Percentiles rank a stretch among this genome's conserved stretches.
Conservation (phyloP, 2,329 filamentous ascomycete genomes). For the Diplodia corticola region DNA sequence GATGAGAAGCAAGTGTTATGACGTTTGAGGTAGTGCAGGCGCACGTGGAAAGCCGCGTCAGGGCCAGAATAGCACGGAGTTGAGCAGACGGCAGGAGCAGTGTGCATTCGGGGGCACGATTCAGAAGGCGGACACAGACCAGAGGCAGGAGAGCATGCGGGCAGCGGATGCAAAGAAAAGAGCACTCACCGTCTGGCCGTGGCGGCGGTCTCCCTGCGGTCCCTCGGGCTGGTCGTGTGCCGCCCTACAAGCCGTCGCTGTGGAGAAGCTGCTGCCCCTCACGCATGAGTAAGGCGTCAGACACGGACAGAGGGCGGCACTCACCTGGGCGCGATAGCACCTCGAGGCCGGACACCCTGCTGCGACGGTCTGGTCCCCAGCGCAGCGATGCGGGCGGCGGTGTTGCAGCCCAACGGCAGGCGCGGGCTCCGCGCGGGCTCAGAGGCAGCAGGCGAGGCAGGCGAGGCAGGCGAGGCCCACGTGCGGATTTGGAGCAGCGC, state of each 20-base stretch:
- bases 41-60: conserved; percentile 8
- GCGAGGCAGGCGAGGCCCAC: conserved; percentile 3
- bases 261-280: conserved; percentile 3
- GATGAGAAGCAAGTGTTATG: conserved; percentile 2
- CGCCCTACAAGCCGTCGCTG: not conserved
- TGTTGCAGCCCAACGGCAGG: conserved; percentile 14
- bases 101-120: not conserved
- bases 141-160: not conserved
- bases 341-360: not conserved
- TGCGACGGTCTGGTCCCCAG: not conserved
- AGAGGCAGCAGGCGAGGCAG: no score
- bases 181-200: conserved; percentile 8
- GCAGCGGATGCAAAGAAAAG: not conserved
- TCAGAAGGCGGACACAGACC: conserved; percentile 6
- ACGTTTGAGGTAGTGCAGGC: not conserved
- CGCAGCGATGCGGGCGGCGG: not conserved
- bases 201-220: not conserved
- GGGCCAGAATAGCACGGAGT: conserved; percentile 2
- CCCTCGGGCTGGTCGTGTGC: not conserved
- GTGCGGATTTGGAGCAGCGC: not conserved
- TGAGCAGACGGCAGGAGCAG: conserved; percentile 1
- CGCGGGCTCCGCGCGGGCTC: conserved; percentile 9
- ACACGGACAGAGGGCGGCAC: conserved; percentile 2
- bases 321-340: conserved; percentile 13
- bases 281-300: conserved; percentile 9